Conservation (phyloP, 2,329 filamentous ascomycete species). For the Ambrosiella xylebori region DNA sequence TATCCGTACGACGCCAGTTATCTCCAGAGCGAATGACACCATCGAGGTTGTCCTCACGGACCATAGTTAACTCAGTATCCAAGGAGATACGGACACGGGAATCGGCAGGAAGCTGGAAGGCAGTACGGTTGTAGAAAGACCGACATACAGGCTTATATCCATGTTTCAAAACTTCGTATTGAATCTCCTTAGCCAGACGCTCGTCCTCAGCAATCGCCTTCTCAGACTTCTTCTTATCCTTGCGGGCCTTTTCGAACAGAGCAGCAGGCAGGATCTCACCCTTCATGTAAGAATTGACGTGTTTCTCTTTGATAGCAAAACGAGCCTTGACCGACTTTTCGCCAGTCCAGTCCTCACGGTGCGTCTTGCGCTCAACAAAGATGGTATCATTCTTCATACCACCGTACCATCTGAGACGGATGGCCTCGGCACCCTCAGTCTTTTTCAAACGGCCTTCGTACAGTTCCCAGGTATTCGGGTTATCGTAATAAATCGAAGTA, state of each 20-base stretch:
- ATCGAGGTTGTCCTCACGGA: conserved; percentile 87
- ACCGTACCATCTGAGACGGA: conserved; percentile 92
- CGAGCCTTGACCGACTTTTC: conserved; percentile 98
- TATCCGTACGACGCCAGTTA: conserved; percentile 95
- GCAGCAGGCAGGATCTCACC: conserved; percentile 72
- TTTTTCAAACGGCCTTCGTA: conserved; percentile 93
- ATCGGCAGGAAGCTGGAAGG: conserved; percentile 92
- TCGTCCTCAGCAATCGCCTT: conserved; percentile 86
- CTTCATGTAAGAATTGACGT: conserved; percentile 76
- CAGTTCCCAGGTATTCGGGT: conserved; percentile 80
- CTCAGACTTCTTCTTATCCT: conserved; percentile 83
- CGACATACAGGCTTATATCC: conserved; percentile 78
- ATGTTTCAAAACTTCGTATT: conserved; percentile 80
- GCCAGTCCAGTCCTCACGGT: conserved; percentile 96
- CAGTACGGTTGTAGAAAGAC: conserved; percentile 95
- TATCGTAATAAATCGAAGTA: conserved; percentile 97
- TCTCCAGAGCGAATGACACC: conserved; percentile 57
- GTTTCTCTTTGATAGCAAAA: conserved; percentile 91
- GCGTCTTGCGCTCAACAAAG: conserved; percentile 94
- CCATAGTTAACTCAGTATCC: conserved; percentile 89
- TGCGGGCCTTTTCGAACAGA: conserved; percentile 91
- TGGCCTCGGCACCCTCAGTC: conserved; percentile 91
- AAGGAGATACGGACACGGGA: conserved; percentile 91
- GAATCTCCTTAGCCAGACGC: conserved; percentile 75
- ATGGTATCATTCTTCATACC: conserved; percentile 91